phyloP scores from a whole-genome alignment of 1,284 basidiomycete species.

The Papiliotrema laurentii region DNA sequence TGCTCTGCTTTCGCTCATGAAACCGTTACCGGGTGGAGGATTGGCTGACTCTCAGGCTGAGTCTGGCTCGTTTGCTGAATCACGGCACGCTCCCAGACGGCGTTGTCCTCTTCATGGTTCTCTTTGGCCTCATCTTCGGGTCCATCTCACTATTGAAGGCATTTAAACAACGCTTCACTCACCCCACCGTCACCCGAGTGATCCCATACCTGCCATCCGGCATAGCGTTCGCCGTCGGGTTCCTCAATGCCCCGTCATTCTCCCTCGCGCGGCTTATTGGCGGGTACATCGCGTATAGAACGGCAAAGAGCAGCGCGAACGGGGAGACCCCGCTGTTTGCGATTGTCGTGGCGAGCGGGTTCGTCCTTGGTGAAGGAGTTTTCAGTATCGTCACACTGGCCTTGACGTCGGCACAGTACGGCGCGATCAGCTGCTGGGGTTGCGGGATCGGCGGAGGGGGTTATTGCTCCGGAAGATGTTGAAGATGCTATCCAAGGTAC shows the following conservation, averaged over 20 bases:
- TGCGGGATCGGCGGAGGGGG: constrained; percentile 63
- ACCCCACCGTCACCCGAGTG: constrained; percentile 45
- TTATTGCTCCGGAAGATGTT: constrained; percentile 38
- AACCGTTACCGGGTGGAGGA: too few relatives aligned
- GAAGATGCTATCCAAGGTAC: too few relatives aligned
- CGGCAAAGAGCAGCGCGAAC: constrained; percentile 48
- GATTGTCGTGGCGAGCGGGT: constrained; percentile 87
- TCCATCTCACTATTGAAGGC: constrained; percentile 65
- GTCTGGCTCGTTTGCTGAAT: constrained; percentile 77
- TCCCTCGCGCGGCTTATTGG: constrained; percentile 86
- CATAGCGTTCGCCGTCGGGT: constrained; percentile 71
- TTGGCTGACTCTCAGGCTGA: too few relatives aligned
- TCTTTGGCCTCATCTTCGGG: constrained; percentile 68
- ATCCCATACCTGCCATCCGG: constrained; percentile 78
- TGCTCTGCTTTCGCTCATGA: not conserved
- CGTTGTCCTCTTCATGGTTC: constrained; percentile 72
- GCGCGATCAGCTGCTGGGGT: constrained; percentile 71
- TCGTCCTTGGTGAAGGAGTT: constrained; percentile 88
- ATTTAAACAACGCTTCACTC: constrained; percentile 48
- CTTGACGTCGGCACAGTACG: constrained; percentile 68
- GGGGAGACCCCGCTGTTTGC: constrained; percentile 61
- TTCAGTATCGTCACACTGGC: constrained; percentile 75
- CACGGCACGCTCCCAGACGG: constrained; percentile 76
- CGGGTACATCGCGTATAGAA: constrained; percentile 71
- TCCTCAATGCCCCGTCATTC: constrained; percentile 93